phyloP scores from a whole-genome alignment of 2,329 filamentous ascomycete genomes.

The Verticillium dahliae region DNA sequence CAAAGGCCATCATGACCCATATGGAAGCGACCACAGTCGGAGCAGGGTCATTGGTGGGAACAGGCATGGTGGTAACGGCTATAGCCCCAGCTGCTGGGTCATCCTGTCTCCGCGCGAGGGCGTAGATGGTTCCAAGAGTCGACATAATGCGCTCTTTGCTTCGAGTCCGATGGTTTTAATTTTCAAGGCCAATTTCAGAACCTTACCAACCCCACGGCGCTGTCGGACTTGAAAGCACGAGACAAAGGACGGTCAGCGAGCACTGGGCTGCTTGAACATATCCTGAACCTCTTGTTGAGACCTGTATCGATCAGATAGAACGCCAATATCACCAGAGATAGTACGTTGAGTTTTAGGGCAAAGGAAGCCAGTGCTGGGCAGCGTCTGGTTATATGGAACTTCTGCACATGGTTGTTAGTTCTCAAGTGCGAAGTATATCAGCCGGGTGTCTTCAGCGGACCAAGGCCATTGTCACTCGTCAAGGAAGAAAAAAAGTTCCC shows the following conservation, averaged over 20 bases:
- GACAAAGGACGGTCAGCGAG: background rate
- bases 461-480: background rate
- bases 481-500: background rate
- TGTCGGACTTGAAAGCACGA: background rate
- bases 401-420: background rate
- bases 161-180: background rate
- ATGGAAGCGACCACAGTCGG: constrained; percentile 6
- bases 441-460: background rate
- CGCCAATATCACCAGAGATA: background rate
- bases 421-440: background rate
- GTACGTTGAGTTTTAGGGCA: background rate
- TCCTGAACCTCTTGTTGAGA: background rate
- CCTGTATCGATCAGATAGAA: background rate
- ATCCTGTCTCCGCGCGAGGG: background rate
- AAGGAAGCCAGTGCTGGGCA: background rate
- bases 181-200: too few relatives aligned
- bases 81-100: background rate
- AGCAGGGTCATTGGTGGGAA: constrained; percentile 4
- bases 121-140: background rate
- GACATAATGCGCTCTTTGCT: background rate
- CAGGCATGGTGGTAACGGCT: background rate
- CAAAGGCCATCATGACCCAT: constrained; percentile 9
- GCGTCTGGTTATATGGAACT: background rate
- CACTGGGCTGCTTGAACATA: background rate
- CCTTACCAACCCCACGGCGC: background rate